Conservation (phyloP, 192 early-diverging fungal genomes). For the Coemansia sp. region DNA sequence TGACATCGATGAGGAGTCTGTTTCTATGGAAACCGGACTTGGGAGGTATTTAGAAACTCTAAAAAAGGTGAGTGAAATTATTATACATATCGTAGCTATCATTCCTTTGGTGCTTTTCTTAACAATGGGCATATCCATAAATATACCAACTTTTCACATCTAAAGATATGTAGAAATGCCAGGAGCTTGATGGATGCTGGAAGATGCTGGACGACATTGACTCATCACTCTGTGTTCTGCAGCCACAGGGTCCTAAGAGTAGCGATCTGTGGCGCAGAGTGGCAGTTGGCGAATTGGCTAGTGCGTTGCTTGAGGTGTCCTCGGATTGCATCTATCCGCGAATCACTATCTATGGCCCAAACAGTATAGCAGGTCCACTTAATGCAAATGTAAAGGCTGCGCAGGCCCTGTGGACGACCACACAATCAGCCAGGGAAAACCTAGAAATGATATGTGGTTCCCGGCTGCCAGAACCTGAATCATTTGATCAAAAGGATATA, state of each 20-base stretch:
- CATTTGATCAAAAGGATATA: conserved; percentile 20
- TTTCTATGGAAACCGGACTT: conserved; percentile 23
- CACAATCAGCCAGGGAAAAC: conserved; percentile 15
- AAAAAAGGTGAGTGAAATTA: conserved; percentile 13
- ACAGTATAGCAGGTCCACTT: conserved; percentile 18
- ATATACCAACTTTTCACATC: too few relatives aligned
- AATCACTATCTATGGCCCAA: conserved; percentile 38
- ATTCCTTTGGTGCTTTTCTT: too few relatives aligned
- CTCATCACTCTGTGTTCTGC: conserved; percentile 32
- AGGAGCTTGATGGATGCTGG: conserved; percentile 24
- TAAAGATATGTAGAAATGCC: conserved; percentile 38
- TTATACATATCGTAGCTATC: neutral
- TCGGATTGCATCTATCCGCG: conserved; percentile 23
- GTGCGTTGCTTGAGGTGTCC: conserved; percentile 26
- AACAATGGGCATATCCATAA: too few relatives aligned
- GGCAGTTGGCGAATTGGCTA: conserved; percentile 22
- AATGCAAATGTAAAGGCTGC: conserved; percentile 16
- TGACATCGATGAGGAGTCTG: conserved; percentile 19
- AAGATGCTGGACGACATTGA: conserved; percentile 35
- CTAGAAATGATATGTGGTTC: conserved; percentile 19
- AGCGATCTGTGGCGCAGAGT: conserved; percentile 42
- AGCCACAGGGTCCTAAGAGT: conserved; percentile 31
- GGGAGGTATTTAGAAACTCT: conserved; percentile 19
- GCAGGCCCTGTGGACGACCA: conserved; percentile 14
- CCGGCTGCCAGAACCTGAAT: conserved; percentile 14